Conservation (phyloP, 2,329 filamentous ascomycete species). For the Fusarium scirpi region DNA sequence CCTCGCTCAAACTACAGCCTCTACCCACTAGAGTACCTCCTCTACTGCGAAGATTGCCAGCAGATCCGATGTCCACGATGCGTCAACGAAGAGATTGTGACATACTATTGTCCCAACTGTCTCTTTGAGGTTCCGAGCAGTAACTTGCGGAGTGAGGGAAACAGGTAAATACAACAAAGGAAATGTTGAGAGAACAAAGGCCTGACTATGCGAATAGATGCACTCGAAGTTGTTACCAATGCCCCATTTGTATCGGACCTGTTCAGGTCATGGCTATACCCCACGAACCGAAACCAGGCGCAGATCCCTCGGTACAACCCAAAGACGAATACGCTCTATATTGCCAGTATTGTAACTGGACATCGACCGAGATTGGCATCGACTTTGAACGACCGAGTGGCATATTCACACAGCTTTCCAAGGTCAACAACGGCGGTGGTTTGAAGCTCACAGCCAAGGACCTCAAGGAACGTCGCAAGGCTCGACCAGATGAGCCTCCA, state of each 20-base stretch:
- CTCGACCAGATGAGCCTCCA: conserved; percentile 54
- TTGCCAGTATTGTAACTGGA: conserved; percentile 95
- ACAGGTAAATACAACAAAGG: conserved; percentile 71
- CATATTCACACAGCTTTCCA: conserved; percentile 82
- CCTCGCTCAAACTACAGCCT: conserved; percentile 90
- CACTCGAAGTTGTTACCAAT: conserved; percentile 94
- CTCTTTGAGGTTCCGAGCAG: conserved; percentile 96
- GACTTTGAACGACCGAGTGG: conserved; percentile 90
- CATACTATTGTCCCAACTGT: conserved; percentile 95
- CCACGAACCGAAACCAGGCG: conserved; percentile 58
- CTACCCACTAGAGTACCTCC: conserved; percentile 90
- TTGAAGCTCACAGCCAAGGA: conserved; percentile 64
- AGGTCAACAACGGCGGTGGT: conserved; percentile 72
- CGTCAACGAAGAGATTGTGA: conserved; percentile 91
- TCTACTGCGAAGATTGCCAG: conserved; percentile 98
- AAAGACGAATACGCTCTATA: conserved; percentile 78
- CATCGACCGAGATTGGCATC: conserved; percentile 87
- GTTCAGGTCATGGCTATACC: conserved; percentile 78
- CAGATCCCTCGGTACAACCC: conserved; percentile 52
- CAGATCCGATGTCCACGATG: conserved; percentile 95
- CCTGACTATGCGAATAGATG: conserved; percentile 68
- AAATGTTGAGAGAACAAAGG: conserved; percentile 1
- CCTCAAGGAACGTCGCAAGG: conserved; percentile 64
- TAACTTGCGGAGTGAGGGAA: conserved; percentile 91
- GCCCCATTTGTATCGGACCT: conserved; percentile 86